Evolutionary conservation across 1,139 yeast species (phyloP), one percentile per base, ranked within the genome.

Genomic region (Pichia sp.): DNA sequence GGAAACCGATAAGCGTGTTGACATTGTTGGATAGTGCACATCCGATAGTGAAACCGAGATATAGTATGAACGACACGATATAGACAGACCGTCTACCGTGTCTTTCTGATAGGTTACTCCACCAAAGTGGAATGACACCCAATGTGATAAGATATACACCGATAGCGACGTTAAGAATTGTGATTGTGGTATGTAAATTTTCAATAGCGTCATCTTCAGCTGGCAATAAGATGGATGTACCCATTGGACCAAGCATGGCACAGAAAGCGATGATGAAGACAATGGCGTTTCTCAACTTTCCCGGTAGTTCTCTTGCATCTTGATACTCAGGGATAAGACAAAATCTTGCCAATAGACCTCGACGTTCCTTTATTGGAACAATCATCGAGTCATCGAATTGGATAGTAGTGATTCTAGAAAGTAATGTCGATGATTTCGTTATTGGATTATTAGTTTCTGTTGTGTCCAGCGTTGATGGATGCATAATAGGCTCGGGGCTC

Each of bases 61-160:
- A 82, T 41, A 85, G 60, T 0, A 73, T 57, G 61, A 86, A 88
- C 5, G 93, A 83, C 4, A 82, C 58, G 21, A 89, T 67, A 63
- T 88, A 89, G 20, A 88, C 82, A 1, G 82, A 72, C 47, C 96
- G 68, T 54, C 96, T 71, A 3, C 96, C 96, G 56, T 77, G 76
- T 47, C 73, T 68, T 62, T 89, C 96, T 44, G 91, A 81, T 50
- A 86, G 74, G 5, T 85, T 77, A 7, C 93, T 83, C 96, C 96
- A 89, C 95, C 96, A 89, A 40, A 89, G 62, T 1, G 96, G 96
- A 59, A 87, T 82, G 1, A 88, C 71, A 14, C 96, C 96, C 36
- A 89, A 62, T 1, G 93, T 73, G 18, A 87, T 62, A 24, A 87
- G 67, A 61, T 87, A 88, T 12, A 87, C 76, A 58, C 96, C 96